Conservation (phyloP, 352 stramenopile species). For the Globisporangium alternatum region DNA sequence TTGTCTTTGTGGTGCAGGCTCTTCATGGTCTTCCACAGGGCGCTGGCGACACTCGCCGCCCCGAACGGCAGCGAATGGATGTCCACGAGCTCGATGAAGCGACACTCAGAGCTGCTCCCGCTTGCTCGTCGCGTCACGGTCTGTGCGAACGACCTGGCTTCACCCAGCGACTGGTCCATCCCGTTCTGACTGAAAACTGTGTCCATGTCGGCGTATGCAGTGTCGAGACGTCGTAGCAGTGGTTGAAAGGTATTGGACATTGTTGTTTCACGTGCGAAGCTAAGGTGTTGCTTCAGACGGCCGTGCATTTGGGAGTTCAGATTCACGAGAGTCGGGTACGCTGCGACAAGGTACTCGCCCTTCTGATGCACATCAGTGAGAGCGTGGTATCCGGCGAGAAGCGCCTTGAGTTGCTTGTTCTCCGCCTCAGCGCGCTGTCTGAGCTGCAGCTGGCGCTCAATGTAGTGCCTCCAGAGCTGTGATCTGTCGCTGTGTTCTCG, state of each 20-base stretch:
- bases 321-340: neutral
- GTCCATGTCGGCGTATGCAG: constrained; percentile 1
- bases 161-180: constrained; percentile 7
- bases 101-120: neutral
- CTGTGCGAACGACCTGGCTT: constrained; percentile 14
- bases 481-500: neutral
- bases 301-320: neutral
- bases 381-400: neutral
- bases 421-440: constrained; percentile 5
- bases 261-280: neutral
- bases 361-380: neutral
- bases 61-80: neutral
- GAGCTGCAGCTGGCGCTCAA: neutral
- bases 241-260: neutral
- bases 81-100: neutral
- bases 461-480: neutral
- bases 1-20: constrained; percentile 5
- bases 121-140: constrained; percentile 1
- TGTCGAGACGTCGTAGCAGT: constrained; percentile 7
- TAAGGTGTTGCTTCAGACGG: neutral
- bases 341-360: neutral
- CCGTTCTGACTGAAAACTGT: constrained; percentile 12
- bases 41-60: neutral
- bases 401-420: constrained; percentile 9
- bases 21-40: constrained; percentile 9